Conservation (phyloP, 2,329 filamentous ascomycete species). For the Ophiocordyceps camponoti-rufipedis region DNA sequence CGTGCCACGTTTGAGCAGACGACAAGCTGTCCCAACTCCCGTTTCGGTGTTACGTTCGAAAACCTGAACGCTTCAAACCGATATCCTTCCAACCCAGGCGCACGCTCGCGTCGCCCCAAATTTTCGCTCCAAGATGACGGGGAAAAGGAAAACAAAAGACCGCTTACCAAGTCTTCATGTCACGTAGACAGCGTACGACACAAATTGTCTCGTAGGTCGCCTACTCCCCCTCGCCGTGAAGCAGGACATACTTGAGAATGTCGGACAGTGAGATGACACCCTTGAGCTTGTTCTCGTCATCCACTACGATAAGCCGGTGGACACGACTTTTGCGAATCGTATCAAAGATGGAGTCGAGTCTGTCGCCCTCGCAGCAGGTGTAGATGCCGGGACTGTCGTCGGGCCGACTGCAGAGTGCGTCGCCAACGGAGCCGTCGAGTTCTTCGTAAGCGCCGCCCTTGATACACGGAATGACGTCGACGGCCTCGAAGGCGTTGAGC, state of each 20-base stretch:
- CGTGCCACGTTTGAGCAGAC: neutral
- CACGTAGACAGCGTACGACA: neutral
- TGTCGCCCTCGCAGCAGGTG: conserved; percentile 81
- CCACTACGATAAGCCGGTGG: conserved; percentile 81
- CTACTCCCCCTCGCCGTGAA: conserved; percentile 51
- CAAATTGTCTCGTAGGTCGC: neutral
- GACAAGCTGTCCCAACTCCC: neutral
- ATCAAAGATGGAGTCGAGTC: conserved; percentile 89
- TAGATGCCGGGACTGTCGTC: conserved; percentile 94
- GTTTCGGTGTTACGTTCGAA: neutral
- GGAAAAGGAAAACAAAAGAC: neutral
- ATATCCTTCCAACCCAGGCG: neutral
- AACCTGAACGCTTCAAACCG: conserved; percentile 1
- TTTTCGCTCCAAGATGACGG: neutral
- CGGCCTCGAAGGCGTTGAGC: conserved; percentile 92
- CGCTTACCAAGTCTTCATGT: neutral
- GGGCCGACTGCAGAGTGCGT: conserved; percentile 70
- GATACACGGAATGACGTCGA: conserved; percentile 92
- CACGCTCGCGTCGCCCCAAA: neutral
- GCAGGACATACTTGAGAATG: conserved; percentile 84
- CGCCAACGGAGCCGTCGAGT: conserved; percentile 67
- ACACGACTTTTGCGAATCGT: conserved; percentile 91
- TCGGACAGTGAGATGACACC: conserved; percentile 89
- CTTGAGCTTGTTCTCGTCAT: conserved; percentile 70
- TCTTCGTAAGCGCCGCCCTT: conserved; percentile 89